phyloP scores from a whole-genome alignment of 2,329 filamentous ascomycete genomes.

The Emergomyces africanus region DNA sequence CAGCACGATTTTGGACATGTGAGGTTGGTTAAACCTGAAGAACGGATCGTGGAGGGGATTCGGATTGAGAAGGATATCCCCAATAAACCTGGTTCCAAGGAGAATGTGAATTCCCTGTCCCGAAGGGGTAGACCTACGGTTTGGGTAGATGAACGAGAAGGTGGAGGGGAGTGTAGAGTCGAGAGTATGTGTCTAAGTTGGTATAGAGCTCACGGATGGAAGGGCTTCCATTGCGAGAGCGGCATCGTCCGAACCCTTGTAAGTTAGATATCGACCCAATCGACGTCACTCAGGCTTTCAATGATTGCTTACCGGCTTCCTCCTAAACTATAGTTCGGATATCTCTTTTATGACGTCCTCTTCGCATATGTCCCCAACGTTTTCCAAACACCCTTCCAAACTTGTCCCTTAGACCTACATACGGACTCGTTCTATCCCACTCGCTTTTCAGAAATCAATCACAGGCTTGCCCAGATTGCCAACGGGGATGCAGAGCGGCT shows the following conservation, averaged over 20 bases:
- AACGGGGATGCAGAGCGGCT: slow-evolving; percentile 64
- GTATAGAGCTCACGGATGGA: slow-evolving; percentile 76
- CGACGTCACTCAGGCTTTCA: neutral
- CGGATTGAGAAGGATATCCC: slow-evolving; percentile 52
- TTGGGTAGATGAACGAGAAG: slow-evolving; percentile 70
- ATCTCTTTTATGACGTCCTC: slow-evolving; percentile 85
- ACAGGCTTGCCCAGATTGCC: slow-evolving; percentile 69
- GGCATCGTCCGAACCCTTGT: slow-evolving; percentile 77
- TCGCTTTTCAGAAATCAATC: slow-evolving; percentile 80
- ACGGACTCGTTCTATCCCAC: slow-evolving; percentile 85
- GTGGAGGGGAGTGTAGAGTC: slow-evolving; percentile 64
- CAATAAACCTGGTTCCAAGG: slow-evolving; percentile 8
- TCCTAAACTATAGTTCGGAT: slow-evolving; percentile 44
- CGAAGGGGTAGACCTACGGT: slow-evolving; percentile 48
- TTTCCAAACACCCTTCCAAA: slow-evolving; percentile 92
- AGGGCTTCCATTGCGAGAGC: slow-evolving; percentile 87
- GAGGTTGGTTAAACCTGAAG: slow-evolving; percentile 58
- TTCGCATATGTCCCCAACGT: slow-evolving; percentile 93
- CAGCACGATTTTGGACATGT: slow-evolving; percentile 93
- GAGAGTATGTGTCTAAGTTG: slow-evolving; percentile 87
- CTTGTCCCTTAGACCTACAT: slow-evolving; percentile 81
- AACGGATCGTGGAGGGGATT: slow-evolving; percentile 63
- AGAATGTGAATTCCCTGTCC: slow-evolving; percentile 7
- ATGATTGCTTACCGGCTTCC: neutral
- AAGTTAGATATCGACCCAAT: slow-evolving; percentile 5